Percentiles rank a stretch among this genome's conserved stretches.
Conservation (phyloP, 176 grass and related monocot genomes). For the Cenchrus purpureus region DNA sequence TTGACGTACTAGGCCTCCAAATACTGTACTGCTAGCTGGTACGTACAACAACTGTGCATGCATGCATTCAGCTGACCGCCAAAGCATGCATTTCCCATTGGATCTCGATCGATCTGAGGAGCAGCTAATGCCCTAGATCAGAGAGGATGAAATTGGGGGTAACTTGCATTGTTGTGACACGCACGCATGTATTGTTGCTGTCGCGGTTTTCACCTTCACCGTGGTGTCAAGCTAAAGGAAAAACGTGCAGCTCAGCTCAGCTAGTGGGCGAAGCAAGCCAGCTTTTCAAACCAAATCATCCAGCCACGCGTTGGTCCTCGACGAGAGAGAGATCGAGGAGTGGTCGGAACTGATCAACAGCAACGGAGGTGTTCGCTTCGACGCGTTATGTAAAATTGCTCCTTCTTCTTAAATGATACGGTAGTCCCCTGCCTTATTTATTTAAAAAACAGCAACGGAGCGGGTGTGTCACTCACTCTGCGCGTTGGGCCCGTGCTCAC, state of each 20-base stretch:
- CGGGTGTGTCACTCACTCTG: neutral
- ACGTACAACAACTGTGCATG: neutral
- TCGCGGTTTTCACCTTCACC: neutral
- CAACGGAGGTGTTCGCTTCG: neutral
- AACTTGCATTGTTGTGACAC: neutral
- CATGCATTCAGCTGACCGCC: neutral
- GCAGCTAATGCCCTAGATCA: no score
- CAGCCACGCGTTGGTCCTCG: no score
- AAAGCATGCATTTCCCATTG: neutral
- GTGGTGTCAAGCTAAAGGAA: constrained; percentile 16
- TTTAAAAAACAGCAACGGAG: neutral
- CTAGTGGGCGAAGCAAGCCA: neutral
- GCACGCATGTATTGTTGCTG: no score
- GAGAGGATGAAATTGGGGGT: neutral
- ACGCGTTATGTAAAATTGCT: no score
- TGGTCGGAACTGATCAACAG: neutral
- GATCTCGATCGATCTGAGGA: no score
- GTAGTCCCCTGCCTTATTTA: no score
- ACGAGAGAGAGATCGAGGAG: neutral
- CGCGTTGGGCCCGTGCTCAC: constrained; percentile 29
- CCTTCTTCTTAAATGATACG: no score
- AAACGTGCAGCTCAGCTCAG: neutral
- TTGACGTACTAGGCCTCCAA: neutral
- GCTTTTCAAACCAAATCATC: neutral
- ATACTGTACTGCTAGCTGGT: neutral